Base-by-base conservation (phyloP, 1,284 basidiomycete genomes). In the Austroboletus niveus region DNA sequence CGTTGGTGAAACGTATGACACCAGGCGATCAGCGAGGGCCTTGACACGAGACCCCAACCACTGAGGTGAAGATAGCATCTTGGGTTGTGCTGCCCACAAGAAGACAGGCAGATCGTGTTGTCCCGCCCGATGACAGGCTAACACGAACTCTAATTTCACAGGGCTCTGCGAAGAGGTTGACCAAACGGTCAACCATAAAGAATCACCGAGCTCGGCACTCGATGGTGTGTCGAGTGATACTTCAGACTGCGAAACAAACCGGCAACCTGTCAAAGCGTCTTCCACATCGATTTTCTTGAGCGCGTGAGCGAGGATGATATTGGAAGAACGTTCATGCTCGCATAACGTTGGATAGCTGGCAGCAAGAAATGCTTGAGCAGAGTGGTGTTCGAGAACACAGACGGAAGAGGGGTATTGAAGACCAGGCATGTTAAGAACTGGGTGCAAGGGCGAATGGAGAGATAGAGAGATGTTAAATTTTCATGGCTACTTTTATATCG, bases 121-220 rank as follows among this genome's bases (percentile, higher is more conserved):
- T 12, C 68, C 69, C 56, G 69, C 74, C 48, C 63, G 67, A 49
- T 76, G 69, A 57, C 78, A 81, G n/a, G 80, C 69, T 45, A 82
- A 51, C 39, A 76, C 72, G 42, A 80, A 59, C 38, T 80, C 76
- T 45, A 81, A 71, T 5, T 60, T 48, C 29, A 12, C 40, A 10
- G 8, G n/a, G 12, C 66, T 69, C 14, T 72, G 70, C 17, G 68
- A 43, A 15, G 69, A 61, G 10, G 59, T 59, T 31, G 72, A 73
- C 77, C 77, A 80, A n/a, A 78, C 50, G 8, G 79, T 79, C 50
- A 81, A 59, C 79, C 80, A 81, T 59, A 80, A 73, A 45, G 72
- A 69, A 20, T 58, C 57, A 5, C 56, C 30, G n/a, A 20, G 34
- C 14, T 57, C 43, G 12, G 54, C 49, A 30, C 45, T 45, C 30